Evolutionary conservation across 139 green algal genomes (phyloP), one percentile per base, ranked within the genome.

Genomic region (Haematococcus lacustris): DNA sequence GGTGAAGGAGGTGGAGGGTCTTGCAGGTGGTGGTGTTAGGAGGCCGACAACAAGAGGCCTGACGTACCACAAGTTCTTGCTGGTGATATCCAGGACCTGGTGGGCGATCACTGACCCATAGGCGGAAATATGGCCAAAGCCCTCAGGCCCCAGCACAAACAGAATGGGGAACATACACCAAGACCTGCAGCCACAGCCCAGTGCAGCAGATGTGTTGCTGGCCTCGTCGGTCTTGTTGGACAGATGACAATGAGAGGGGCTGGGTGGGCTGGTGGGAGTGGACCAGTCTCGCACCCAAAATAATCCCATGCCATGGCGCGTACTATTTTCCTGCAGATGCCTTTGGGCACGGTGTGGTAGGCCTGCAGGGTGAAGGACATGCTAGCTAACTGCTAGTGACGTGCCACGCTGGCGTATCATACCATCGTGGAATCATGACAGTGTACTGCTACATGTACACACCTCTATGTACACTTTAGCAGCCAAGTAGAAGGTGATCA

Each of bases 311-410:
- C 81, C 76, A 87, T 71, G 7, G 67, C 25, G 38, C 80, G 81
- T 30, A 88, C 77, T 0, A 86, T 5, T 0, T 66, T 66, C 1
- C 69, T 74, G 79, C 86, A 88, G 2, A 64, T 53, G 7, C 86
- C 86, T 73, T 86, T 83, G n/a, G 86, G 86, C 23, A 88, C 77
- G 0, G 72, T 79, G 70, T 88, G 71, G 75, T 85, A 88, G 1
- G 79, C 59, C 67, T 88, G 41, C 67, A 63, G 25, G 13, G 40
- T n/a, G 40, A 7, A 34, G 28, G 30, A 2, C 26, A 62, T 30
- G 17, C n/a, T 43, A 32, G 40, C 4, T 28, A 53, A 39, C 67
- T 4, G 40, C 30, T 13, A 72, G 9, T 28, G 38, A 37, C n/a
- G 4, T 9, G 4, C 40, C 25, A 40, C 38, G n/a, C 21, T 3